phyloP scores from a whole-genome alignment of 331 rosid genomes.

The Prunus yedoensis region DNA sequence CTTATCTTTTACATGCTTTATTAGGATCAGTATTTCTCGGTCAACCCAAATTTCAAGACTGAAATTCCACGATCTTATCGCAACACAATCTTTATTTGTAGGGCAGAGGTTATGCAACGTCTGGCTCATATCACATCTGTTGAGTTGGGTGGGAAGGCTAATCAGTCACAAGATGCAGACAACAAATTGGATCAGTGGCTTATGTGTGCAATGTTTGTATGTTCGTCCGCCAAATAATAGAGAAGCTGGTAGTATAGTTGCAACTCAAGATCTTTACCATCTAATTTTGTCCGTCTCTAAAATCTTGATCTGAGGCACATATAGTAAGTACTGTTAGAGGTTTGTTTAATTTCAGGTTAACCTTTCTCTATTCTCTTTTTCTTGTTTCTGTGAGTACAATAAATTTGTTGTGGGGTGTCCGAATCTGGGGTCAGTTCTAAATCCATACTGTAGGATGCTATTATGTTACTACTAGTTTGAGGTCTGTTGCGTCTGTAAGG shows the following conservation, averaged over 20 bases:
- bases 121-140: slow-evolving; percentile 84
- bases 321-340: slow-evolving; percentile 57
- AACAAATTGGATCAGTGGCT: slow-evolving; percentile 98
- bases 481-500: neutral
- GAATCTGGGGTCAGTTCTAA: neutral
- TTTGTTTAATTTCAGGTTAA: neutral
- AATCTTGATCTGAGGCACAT: slow-evolving; percentile 86
- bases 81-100: slow-evolving; percentile 42
- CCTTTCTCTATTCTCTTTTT: neutral
- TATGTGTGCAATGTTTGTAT: slow-evolving; percentile 88
- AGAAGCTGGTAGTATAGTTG: slow-evolving; percentile 61
- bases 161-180: slow-evolving; percentile 90
- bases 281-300: slow-evolving; percentile 81
- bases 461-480: neutral
- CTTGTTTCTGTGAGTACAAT: neutral
- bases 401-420: neutral
- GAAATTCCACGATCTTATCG: slow-evolving; percentile 5
- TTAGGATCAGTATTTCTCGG: neutral
- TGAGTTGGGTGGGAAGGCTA: slow-evolving; percentile 97
- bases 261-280: slow-evolving; percentile 84
- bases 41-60: slow-evolving; percentile 9
- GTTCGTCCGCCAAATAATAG: slow-evolving; percentile 79
- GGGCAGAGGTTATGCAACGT: slow-evolving; percentile 90
- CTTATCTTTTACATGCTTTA: slow-evolving; percentile 13
- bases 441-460: neutral